Base-by-base conservation (phyloP, 164 flowering plant species). In the Sextonia rubra region DNA sequence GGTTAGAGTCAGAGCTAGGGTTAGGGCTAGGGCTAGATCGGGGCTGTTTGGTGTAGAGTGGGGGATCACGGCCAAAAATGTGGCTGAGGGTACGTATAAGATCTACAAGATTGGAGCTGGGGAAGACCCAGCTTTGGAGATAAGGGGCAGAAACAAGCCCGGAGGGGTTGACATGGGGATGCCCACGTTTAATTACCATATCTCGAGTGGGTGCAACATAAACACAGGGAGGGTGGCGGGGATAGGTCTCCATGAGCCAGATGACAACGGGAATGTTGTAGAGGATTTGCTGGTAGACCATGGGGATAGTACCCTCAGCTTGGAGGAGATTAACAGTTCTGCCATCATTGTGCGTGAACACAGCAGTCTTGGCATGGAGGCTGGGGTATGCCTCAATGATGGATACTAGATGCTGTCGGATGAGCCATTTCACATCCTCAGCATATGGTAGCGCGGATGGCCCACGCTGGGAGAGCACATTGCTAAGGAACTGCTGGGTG, bases 221-320 rank as follows among this genome's bases (percentile, higher is more conserved):
- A 60, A 91, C 91, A 67, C 81, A 75, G 12, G 98, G 97, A 1
- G 97, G 83, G 64, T 85, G 89, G 70, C 94, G 90, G 20, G 98
- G 98, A 80, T 94, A 94, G 26, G 91, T 79, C 63, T 93, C 98
- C 82, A 89, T 78, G 66, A 93, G 87, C 98, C 97, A 93, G 70
- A 93, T 78, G 23, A 87, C 63, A 63, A 90, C 74, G 24, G 98
- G 97, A 77, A 93, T 91, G 81, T 93, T 91, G 86, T 93, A 93
- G 67, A 89, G 80, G 72, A 85, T 91, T 65, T 80, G 80, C 2
- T 83, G 86, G 76, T 74, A 93, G 22, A 80, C 8, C 86, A 89
- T 91, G 70, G 97, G 98, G 37, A 90, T 82, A 44, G 98, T 91
- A 29, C 98, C 98, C 11, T 88, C 93, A 49, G 92, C 88, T 69